Conservation (phyloP, 495 filamentous ascomycete genomes). For the Pyronema omphalodes region DNA sequence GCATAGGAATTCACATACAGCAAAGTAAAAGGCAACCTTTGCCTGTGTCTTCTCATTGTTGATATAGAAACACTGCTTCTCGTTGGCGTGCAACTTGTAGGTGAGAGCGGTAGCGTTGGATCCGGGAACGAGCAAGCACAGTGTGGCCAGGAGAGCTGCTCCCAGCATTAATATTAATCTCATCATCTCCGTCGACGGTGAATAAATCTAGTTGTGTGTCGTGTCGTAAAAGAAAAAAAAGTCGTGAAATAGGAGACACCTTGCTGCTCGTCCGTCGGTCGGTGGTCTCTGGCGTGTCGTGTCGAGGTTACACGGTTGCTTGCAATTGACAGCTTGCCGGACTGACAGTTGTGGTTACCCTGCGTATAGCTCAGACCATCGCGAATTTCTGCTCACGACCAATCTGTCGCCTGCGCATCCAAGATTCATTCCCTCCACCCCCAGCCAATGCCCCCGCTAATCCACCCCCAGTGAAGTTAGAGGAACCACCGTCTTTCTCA, state of each 20-base stretch:
- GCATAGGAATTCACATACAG: slow-evolving; percentile 39
- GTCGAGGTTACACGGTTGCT: neutral
- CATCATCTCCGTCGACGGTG: slow-evolving; percentile 3
- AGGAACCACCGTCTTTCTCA: neutral
- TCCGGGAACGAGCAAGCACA: slow-evolving; percentile 37
- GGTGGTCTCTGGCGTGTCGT: too few relatives aligned
- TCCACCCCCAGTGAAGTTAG: neutral
- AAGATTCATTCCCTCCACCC: too few relatives aligned
- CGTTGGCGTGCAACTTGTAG: slow-evolving; percentile 76
- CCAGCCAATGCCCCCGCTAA: too few relatives aligned
- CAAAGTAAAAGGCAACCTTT: slow-evolving; percentile 97
- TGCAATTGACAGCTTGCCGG: neutral
- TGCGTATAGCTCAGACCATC: neutral
- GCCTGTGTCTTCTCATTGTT: slow-evolving; percentile 52
- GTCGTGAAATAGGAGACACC: neutral
- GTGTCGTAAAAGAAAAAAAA: neutral
- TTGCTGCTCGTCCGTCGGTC: neutral
- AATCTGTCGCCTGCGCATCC: too few relatives aligned
- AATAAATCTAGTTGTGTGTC: too few relatives aligned
- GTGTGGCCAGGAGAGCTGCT: slow-evolving; percentile 43
- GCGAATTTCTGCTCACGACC: neutral
- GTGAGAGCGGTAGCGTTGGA: slow-evolving; percentile 72
- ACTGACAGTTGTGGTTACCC: neutral
- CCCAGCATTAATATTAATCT: slow-evolving; percentile 12
- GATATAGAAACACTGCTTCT: slow-evolving; percentile 89